Evolutionary conservation across 1,284 basidiomycete species (phyloP).

Genomic region (Boletus albobrunnescens): DNA sequence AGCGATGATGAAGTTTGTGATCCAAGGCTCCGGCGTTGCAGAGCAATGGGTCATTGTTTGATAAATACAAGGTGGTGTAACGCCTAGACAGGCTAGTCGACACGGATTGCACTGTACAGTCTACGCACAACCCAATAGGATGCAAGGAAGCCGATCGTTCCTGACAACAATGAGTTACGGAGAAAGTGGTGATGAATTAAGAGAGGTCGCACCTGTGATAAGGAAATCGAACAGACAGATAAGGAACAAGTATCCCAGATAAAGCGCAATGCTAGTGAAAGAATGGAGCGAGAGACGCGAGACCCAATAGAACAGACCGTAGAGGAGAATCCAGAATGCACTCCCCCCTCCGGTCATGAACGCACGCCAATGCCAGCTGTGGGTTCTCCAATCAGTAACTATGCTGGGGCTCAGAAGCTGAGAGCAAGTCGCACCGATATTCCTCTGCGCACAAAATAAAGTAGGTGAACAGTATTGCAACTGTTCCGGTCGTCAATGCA

Average conservation of each 20-base stretch:
- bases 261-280: conserved; percentile 80
- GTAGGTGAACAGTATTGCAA: conserved; percentile 88
- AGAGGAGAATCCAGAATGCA: conserved; percentile 84
- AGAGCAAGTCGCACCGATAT: conserved; percentile 58
- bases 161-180: conserved; percentile 34
- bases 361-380: conserved; percentile 93
- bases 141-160: conserved; percentile 83
- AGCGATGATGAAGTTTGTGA: background rate
- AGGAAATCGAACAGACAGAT: conserved; percentile 85
- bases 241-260: conserved; percentile 88
- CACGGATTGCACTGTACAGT: conserved; percentile 76
- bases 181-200: conserved; percentile 1
- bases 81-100: conserved; percentile 49
- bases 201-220: conserved; percentile 62
- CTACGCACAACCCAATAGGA: conserved; percentile 82
- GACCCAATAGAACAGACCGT: conserved; percentile 73
- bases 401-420: background rate
- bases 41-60: background rate
- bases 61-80: conserved; percentile 16
- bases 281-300: conserved; percentile 83
- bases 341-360: conserved; percentile 94
- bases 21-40: background rate
- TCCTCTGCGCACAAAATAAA: conserved; percentile 95
- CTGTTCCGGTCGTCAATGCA: conserved; percentile 83
- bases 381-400: conserved; percentile 5